These are phyloP conservation scores for Salix arbutifolia DNA, from an alignment of 345 rosid genomes.

Conservation along the genomic window DNA sequence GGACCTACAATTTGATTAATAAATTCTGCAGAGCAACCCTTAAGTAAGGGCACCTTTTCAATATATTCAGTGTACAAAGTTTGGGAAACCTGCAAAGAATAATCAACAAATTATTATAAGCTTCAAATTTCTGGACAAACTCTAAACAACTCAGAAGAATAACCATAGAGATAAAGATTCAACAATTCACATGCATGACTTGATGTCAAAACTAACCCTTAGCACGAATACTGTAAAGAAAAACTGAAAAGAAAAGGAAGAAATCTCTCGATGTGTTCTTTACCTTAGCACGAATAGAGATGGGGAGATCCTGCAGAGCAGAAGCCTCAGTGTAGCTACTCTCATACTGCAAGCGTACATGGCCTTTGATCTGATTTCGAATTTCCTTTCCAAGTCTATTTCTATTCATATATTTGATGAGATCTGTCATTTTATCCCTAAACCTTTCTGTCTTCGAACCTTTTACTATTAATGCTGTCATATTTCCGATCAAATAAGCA, in stretches of 20 bases:
- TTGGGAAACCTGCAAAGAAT: constrained; percentile 60
- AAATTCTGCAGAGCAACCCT: constrained; percentile 77
- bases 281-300: constrained; percentile 92
- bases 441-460: constrained; percentile 95
- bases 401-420: constrained; percentile 80
- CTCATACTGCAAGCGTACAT: constrained; percentile 75
- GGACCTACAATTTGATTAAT: constrained; percentile 78
- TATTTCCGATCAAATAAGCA: constrained; percentile 93
- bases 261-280: background rate
- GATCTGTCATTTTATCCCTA: constrained; percentile 91
- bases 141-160: background rate
- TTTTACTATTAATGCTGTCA: constrained; percentile 95
- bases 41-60: constrained; percentile 54
- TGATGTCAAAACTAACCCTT: background rate
- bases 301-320: constrained; percentile 77
- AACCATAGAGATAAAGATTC: background rate
- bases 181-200: background rate
- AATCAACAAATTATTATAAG: constrained; percentile 6
- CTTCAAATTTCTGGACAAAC: background rate
- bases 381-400: constrained; percentile 66
- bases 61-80: constrained; percentile 56
- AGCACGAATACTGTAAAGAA: background rate
- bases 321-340: constrained; percentile 76
- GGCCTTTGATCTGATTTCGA: constrained; percentile 70
- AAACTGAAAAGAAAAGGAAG: background rate